Base-by-base conservation (phyloP, 441 rosid genomes). In the Raphanus hybrid region DNA sequence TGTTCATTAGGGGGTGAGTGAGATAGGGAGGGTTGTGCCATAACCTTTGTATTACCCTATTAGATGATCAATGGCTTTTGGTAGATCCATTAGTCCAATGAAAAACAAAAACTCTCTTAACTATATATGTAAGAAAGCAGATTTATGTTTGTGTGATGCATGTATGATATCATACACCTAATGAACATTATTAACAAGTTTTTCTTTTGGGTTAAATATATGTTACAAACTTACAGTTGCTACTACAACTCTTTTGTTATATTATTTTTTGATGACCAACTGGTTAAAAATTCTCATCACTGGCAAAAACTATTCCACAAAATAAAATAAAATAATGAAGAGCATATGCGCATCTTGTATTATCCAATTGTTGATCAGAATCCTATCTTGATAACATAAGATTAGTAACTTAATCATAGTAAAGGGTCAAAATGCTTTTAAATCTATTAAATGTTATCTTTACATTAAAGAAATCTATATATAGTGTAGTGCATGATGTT, bases 21-120 rank as follows among this genome's bases (percentile, higher is more conserved):
- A 29, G 34, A 23, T 23, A 2, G 26, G 0, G 26, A 23, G 26
- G 26, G 26, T 23, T 2, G 26, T 23, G 26, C 26, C 26, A 23
- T 23, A 23, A 23, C 26, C 26, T 23, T 23, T 2, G 34, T 29
- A 29, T 29, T 29, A 29, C 5, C 1, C 5, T 29, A 29, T 29
- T 29, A 29, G 34, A 29, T 29, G 5, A 29, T 23, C 2, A 29
- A 29, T 29, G 1, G 34, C 34, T 29, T 29, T 29, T 29, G 39
- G 39, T 35, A 35, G 39, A 35, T 6, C 8, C 39, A 6, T 7
- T 7, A 35, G 39, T 27, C 70, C 80, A 35, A 35, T 70, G 60
- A 71, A 71, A 76, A 73, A 66, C 66, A 65, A 64, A 52, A 70
- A 43, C 65, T 65, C 63, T 57, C 41, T 71, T 70, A 76, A 75